Conservation (phyloP, 805 yeast species). For the Starmerella apis region DNA sequence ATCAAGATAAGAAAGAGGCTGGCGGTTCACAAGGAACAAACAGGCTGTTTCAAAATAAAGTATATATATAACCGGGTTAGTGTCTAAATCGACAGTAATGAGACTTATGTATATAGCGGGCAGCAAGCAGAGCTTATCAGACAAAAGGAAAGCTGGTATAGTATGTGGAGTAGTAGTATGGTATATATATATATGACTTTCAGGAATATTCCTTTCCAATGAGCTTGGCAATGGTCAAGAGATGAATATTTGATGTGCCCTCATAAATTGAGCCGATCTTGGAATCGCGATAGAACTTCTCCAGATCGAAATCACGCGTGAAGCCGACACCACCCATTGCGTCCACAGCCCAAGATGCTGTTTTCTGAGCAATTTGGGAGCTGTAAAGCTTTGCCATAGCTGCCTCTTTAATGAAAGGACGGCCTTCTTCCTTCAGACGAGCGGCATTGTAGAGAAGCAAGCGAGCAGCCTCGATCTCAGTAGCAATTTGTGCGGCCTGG, state of each 20-base stretch:
- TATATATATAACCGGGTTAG: neutral
- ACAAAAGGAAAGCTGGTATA: too few relatives aligned
- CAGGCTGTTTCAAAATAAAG: neutral
- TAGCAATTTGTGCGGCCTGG: conserved; percentile 38
- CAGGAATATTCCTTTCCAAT: conserved; percentile 30
- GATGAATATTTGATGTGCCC: conserved; percentile 39
- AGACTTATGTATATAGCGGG: too few relatives aligned
- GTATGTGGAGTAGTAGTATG: too few relatives aligned
- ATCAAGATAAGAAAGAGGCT: neutral
- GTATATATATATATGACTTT: neutral
- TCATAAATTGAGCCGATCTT: conserved; percentile 40
- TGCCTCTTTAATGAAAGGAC: conserved; percentile 36
- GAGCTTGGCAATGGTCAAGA: conserved; percentile 37
- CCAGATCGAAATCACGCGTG: conserved; percentile 36
- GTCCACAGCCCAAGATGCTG: conserved; percentile 36
- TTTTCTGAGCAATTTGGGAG: conserved; percentile 35
- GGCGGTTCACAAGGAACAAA: neutral
- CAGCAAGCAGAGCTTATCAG: too few relatives aligned
- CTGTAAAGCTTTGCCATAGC: conserved; percentile 40
- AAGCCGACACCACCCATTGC: conserved; percentile 43
- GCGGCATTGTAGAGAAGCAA: conserved; percentile 38
- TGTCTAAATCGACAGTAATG: neutral
- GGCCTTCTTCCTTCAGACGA: conserved; percentile 37
- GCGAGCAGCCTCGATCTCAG: conserved; percentile 38
- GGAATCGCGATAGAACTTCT: conserved; percentile 38